phyloP scores from a whole-genome alignment of 371 early-diverging fungal species.

The Apophysomyces sp. region DNA sequence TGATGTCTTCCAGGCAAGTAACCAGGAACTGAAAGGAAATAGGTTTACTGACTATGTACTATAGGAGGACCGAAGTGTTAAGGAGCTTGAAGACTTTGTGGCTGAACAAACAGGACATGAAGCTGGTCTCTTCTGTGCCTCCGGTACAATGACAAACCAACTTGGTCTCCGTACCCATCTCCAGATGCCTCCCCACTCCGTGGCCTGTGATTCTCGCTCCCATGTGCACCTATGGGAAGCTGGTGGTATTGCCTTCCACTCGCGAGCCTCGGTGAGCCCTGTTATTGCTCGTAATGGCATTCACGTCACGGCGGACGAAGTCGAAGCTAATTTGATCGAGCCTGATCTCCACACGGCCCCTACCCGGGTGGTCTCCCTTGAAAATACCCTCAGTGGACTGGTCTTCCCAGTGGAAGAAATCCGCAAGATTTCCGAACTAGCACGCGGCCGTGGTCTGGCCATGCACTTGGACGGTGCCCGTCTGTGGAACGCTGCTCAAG shows the following conservation, averaged over 20 bases:
- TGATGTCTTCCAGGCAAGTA: constrained; percentile 76
- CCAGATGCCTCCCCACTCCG: constrained; percentile 75
- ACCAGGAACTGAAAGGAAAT: constrained; percentile 41
- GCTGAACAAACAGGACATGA: constrained; percentile 78
- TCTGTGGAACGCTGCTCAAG: constrained; percentile 86
- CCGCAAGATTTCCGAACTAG: constrained; percentile 58
- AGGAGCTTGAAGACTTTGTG: constrained; percentile 65
- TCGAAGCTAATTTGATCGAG: constrained; percentile 42
- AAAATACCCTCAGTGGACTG: constrained; percentile 86
- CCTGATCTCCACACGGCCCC: constrained; percentile 57
- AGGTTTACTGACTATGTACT: neutral
- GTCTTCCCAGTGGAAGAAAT: constrained; percentile 80
- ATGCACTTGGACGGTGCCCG: constrained; percentile 91
- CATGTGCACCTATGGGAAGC: constrained; percentile 83
- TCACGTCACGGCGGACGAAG: constrained; percentile 69
- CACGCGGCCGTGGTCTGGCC: constrained; percentile 47
- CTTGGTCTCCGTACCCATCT: constrained; percentile 35
- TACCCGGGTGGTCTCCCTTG: constrained; percentile 77
- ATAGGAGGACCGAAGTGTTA: constrained; percentile 30
- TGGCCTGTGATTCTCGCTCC: constrained; percentile 75
- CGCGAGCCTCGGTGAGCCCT: constrained; percentile 72
- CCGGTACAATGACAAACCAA: constrained; percentile 29
- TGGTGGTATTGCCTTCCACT: constrained; percentile 81
- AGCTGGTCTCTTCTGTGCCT: constrained; percentile 78
- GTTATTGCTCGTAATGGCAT: constrained; percentile 54